Percentiles rank a stretch among this genome's conserved stretches.
Evolutionary conservation across 257 asterid species (phyloP).

Genomic region (Solanum medicagineum): DNA sequence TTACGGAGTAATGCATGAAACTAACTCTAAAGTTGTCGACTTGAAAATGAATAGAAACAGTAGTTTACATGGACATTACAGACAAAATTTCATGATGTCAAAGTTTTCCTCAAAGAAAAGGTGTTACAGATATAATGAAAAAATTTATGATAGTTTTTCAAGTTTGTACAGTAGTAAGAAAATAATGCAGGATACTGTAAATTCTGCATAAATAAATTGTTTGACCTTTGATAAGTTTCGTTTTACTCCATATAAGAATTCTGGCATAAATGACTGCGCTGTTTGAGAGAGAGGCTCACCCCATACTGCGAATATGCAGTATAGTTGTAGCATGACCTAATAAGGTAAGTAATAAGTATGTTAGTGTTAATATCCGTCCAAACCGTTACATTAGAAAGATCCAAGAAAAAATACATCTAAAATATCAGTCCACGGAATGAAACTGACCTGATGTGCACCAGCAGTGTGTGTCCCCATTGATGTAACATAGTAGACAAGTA

Average conservation of each 20-base stretch:
- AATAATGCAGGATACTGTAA: not conserved
- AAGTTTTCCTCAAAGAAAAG: not conserved
- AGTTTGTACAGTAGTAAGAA: not conserved
- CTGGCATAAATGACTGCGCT: constrained; percentile 94
- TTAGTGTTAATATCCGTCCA: not conserved
- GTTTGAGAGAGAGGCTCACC: constrained; percentile 98
- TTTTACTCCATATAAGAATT: constrained; percentile 67
- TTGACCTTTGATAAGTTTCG: constrained; percentile 68
- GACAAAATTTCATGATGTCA: not conserved
- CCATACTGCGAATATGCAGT: constrained; percentile 68
- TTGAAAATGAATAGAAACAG: not conserved
- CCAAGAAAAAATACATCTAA: not conserved
- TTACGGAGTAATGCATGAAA: not conserved
- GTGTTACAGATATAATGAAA: not conserved
- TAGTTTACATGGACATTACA: not conserved
- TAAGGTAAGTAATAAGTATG: not conserved
- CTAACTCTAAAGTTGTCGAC: not conserved
- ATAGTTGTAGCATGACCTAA: constrained; percentile 89
- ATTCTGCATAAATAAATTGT: not conserved
- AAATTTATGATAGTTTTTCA: not conserved
- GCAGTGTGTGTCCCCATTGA: constrained; percentile 64
- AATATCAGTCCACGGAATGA: not conserved
- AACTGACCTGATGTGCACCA: constrained; percentile 89
- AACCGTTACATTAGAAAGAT: not conserved
- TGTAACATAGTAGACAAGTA: constrained; percentile 85